Evolutionary conservation across 2,329 filamentous ascomycete genomes (phyloP).

Genomic region (Alternaria dauci): DNA sequence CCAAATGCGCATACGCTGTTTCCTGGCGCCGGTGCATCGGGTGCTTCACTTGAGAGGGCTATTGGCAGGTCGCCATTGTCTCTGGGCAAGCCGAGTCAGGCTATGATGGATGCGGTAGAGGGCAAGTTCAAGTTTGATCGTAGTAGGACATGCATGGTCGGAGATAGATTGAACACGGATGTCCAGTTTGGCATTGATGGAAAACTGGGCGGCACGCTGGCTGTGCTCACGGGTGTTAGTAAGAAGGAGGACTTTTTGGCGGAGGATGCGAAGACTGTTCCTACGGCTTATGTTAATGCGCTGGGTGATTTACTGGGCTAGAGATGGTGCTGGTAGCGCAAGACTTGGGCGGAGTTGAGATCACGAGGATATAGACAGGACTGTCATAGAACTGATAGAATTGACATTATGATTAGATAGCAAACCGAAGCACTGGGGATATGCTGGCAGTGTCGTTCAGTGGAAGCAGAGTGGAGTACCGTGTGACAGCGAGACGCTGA

Average conservation of each 20-base stretch:
- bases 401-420: neutral
- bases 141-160: conserved; percentile 89
- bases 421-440: neutral
- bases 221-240: conserved; percentile 88
- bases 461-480: neutral
- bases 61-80: conserved; percentile 73
- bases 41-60: conserved; percentile 75
- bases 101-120: conserved; percentile 99
- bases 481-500: neutral
- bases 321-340: neutral
- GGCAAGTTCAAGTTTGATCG: conserved; percentile 92
- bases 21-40: conserved; percentile 86
- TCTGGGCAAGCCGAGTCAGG: conserved; percentile 93
- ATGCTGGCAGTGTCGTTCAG: neutral
- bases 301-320: conserved; percentile 74
- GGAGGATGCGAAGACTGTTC: conserved; percentile 72
- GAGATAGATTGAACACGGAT: conserved; percentile 92
- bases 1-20: conserved; percentile 85
- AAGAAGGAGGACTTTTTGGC: conserved; percentile 84
- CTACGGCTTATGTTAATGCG: conserved; percentile 83
- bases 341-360: no score
- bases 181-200: conserved; percentile 95
- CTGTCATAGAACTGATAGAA: conserved; percentile 6
- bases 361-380: neutral
- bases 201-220: conserved; percentile 86